Evolutionary conservation across 148 eudicot genomes (phyloP), one percentile per base, ranked within the genome.

Genomic region (Mesembryanthemum crystallinum): DNA sequence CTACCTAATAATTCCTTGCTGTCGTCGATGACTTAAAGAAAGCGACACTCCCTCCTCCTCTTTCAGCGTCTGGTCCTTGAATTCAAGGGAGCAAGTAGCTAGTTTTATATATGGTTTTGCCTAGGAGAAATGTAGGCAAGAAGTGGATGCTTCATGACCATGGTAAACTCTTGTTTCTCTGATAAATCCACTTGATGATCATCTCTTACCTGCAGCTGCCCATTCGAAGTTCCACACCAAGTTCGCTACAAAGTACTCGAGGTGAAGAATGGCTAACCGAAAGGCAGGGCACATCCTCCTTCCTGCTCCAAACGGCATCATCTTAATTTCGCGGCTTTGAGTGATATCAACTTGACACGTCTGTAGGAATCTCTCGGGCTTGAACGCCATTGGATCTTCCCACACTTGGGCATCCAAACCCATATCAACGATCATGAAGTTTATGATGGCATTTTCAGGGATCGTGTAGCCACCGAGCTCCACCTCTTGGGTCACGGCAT

Each of bases 181-280:
- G 55, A 42, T 8, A 67, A 43, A 27, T 68, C 72, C 33, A 68
- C 72, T 54, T 68, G 37, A 68, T 47, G n/a, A n/a, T n/a, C n/a
- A n/a, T n/a, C n/a, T n/a, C n/a, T n/a, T n/a, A n/a, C n/a, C 72
- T 1, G 20, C 57, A 47, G 72, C 24, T 14, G 11, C 21, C 72
- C 72, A 68, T 30, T 68, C 57, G 23, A 68, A 68, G 20, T 68
- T 68, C 72, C 72, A 68, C 28, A 68, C 55, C 72, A 68, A 68
- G 47, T 68, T 68, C 1, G 71, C 71, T 9, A 67, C 71, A 42
- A 67, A 67, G 30, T 67, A 67, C 27, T 67, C 71, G 55, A 68
- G 8, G 17, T 68, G 72, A 68, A 45, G 72, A 12, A 68, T 47
- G 18, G 72, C 72, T n/a, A 68, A 30, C 21, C 72, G 57, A 14